These are phyloP conservation scores for Moelleriella libera DNA, from an alignment of 2,329 filamentous ascomycete species.

Conservation along the genomic window DNA sequence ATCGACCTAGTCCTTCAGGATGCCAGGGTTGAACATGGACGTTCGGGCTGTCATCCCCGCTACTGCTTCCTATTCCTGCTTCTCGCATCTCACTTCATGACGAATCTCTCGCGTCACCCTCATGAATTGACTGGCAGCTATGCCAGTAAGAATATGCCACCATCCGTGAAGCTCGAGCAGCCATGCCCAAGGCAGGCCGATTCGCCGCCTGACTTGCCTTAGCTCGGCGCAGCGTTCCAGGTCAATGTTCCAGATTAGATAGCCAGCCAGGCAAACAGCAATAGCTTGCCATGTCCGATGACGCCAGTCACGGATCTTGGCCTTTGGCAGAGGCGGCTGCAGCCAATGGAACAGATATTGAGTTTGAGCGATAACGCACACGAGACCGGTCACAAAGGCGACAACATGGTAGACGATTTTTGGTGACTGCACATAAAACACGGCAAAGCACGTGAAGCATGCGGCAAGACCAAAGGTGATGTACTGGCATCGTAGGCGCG, in stretches of 20 bases:
- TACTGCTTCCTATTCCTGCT: no score
- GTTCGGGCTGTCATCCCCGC: no score
- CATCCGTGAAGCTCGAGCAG: constrained; percentile 46
- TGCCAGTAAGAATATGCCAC: constrained; percentile 44
- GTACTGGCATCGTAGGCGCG: constrained; percentile 14
- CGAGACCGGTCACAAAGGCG: constrained; percentile 20
- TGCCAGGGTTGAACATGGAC: no score
- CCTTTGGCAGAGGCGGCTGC: constrained; percentile 7
- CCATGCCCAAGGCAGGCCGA: constrained; percentile 42
- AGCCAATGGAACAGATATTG: constrained; percentile 19
- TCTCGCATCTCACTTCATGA: no score
- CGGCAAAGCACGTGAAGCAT: constrained; percentile 24
- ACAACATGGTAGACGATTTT: constrained; percentile 28
- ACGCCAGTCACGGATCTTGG: constrained; percentile 12
- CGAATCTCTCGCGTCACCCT: background rate
- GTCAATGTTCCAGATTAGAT: constrained; percentile 37
- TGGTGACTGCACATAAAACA: constrained; percentile 26
- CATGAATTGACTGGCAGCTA: constrained; percentile 32
- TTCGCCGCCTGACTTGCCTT: constrained; percentile 22
- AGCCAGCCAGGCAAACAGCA: constrained; percentile 26
- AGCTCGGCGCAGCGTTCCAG: constrained; percentile 26
- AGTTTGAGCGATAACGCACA: constrained; percentile 17
- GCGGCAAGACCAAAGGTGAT: constrained; percentile 23
- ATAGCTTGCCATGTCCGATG: constrained; percentile 14
- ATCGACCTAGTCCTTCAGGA: no score